Evolutionary conservation across 148 eudicot genomes (phyloP).

Genomic region (Salicornia ramosissima): DNA sequence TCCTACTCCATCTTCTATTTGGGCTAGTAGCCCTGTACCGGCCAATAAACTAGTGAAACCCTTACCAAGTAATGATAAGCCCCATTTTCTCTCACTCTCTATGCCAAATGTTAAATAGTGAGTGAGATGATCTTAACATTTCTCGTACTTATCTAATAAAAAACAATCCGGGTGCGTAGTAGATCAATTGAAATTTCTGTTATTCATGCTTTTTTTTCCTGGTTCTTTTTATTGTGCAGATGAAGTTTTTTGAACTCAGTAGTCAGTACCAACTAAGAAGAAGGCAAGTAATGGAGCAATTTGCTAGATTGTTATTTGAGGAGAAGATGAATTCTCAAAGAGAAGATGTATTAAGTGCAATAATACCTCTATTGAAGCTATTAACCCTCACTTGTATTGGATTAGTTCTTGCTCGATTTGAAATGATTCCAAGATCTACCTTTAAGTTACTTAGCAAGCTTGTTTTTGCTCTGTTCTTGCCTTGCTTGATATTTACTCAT

Average conservation of each 20-base stretch:
- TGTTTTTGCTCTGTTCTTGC: slow-evolving; percentile 61
- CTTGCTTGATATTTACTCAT: slow-evolving; percentile 54
- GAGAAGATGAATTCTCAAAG: slow-evolving; percentile 29
- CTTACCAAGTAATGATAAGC: no score
- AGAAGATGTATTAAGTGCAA: slow-evolving; percentile 46
- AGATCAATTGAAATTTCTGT: no score
- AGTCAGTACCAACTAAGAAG: not conserved
- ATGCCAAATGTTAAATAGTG: no score
- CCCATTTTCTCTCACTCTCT: no score
- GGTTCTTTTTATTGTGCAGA: slow-evolving; percentile 21
- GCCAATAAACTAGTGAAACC: no score
- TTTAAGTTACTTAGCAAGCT: slow-evolving; percentile 70
- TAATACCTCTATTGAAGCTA: slow-evolving; percentile 54
- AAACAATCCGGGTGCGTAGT: no score
- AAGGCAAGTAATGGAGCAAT: slow-evolving; percentile 28
- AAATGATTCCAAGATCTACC: slow-evolving; percentile 50
- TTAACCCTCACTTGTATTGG: slow-evolving; percentile 43
- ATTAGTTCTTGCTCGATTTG: slow-evolving; percentile 42
- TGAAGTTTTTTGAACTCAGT: slow-evolving; percentile 15
- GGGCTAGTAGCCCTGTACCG: no score
- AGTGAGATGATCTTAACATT: no score
- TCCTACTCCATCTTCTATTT: no score
- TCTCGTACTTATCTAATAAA: no score
- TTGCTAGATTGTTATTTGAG: slow-evolving; percentile 25
- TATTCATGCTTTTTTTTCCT: slow-evolving; percentile 5